These are phyloP conservation scores for Coemansia reversa DNA, from an alignment of 192 early-diverging fungal genomes.

Conservation along the genomic window DNA sequence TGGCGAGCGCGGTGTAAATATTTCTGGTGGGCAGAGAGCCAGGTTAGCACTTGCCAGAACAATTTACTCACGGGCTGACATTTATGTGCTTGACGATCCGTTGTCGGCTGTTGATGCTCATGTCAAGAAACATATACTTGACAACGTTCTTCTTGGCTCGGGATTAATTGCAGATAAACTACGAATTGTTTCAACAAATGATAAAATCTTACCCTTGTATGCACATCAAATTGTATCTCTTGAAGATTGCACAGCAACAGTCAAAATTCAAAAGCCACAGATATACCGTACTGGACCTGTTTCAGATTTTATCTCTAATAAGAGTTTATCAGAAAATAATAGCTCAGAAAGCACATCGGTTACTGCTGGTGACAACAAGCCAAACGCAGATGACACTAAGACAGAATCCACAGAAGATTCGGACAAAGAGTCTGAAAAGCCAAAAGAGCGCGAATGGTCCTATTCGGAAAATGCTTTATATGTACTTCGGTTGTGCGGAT, in stretches of 20 bases:
- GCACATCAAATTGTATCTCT: slow-evolving; percentile 71
- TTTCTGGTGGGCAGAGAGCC: slow-evolving; percentile 83
- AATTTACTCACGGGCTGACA: slow-evolving; percentile 72
- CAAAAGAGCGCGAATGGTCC: not conserved
- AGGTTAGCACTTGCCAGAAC: slow-evolving; percentile 79
- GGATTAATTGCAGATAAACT: slow-evolving; percentile 71
- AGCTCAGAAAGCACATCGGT: slow-evolving; percentile 15
- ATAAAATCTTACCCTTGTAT: slow-evolving; percentile 70
- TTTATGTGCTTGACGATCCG: slow-evolving; percentile 83
- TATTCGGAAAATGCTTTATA: slow-evolving; percentile 27
- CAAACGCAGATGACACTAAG: not conserved
- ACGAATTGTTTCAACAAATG: slow-evolving; percentile 82
- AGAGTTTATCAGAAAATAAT: not conserved
- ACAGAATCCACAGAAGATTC: no score
- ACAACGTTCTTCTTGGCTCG: slow-evolving; percentile 53
- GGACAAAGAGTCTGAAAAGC: not conserved
- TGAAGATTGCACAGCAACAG: slow-evolving; percentile 57
- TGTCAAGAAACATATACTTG: slow-evolving; percentile 88
- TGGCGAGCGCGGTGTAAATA: slow-evolving; percentile 56
- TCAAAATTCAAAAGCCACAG: slow-evolving; percentile 14
- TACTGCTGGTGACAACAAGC: slow-evolving; percentile 5
- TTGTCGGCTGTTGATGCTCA: slow-evolving; percentile 86
- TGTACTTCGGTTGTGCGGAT: slow-evolving; percentile 25
- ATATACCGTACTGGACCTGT: slow-evolving; percentile 7
- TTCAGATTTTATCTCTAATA: not conserved